These are phyloP conservation scores for Plasmodium gonderi DNA, from an alignment of 169 alveolate genomes.

Conservation along the genomic window DNA sequence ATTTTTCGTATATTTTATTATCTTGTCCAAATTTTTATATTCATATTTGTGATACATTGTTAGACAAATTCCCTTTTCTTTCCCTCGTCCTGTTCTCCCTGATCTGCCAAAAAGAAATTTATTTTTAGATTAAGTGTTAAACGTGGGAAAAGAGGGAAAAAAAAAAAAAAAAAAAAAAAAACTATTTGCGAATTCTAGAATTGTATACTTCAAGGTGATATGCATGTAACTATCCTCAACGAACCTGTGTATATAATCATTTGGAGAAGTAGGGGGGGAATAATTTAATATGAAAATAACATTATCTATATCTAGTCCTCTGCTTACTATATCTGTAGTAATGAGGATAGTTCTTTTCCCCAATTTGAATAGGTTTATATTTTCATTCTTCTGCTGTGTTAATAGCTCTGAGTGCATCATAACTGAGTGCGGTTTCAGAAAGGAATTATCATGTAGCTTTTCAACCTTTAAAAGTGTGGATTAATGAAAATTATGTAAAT, in stretches of 20 bases:
- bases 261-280: conserved; percentile 70
- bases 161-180: background rate
- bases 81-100: conserved; percentile 67
- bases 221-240: background rate
- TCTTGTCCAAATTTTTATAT: conserved; percentile 48
- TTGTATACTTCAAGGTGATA: background rate
- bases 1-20: conserved; percentile 52
- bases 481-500: background rate
- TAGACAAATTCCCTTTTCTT: conserved; percentile 64
- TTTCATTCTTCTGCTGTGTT: conserved; percentile 57
- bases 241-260: conserved; percentile 70
- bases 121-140: background rate
- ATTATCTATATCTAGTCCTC: conserved; percentile 68
- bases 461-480: conserved; percentile 55
- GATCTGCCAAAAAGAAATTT: conserved; percentile 24
- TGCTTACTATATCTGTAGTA: conserved; percentile 69
- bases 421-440: conserved; percentile 59
- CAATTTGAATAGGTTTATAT: conserved; percentile 54
- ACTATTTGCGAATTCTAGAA: no score
- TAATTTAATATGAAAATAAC: conserved; percentile 52
- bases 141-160: background rate
- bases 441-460: conserved; percentile 35
- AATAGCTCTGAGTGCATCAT: conserved; percentile 62
- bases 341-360: conserved; percentile 53
- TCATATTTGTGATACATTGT: conserved; percentile 72